Evolutionary conservation across 1,284 basidiomycete species (phyloP).

Genomic region (Trametes pubescens): DNA sequence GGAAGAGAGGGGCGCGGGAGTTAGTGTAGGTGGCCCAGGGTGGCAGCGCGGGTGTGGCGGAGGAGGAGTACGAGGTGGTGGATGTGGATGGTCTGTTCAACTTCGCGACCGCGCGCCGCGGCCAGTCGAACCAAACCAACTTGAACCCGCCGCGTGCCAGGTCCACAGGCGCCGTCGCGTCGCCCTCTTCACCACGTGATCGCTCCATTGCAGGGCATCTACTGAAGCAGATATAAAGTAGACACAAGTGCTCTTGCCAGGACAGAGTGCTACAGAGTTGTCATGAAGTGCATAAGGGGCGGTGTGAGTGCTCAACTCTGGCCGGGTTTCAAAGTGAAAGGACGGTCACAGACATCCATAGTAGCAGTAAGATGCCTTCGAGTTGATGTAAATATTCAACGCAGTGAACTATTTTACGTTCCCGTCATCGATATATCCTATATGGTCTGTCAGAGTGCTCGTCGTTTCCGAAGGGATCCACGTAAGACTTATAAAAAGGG

Average conservation of each 20-base stretch:
- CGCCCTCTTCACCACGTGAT: constrained; percentile 30
- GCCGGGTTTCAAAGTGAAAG: too few relatives aligned
- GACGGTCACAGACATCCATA: too few relatives aligned
- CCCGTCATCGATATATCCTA: background rate
- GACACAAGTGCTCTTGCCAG: too few relatives aligned
- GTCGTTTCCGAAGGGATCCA: background rate
- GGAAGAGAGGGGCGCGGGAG: constrained; percentile 10
- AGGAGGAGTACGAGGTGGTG: constrained; percentile 7
- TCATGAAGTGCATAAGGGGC: too few relatives aligned
- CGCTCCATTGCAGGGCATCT: constrained; percentile 20
- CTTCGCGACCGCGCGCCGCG: constrained; percentile 4
- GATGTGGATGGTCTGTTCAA: constrained; percentile 28
- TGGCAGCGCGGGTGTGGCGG: constrained; percentile 20
- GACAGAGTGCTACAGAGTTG: too few relatives aligned
- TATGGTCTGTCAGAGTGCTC: background rate
- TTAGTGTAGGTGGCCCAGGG: constrained; percentile 26
- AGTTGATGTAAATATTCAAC: too few relatives aligned
- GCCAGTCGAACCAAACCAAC: constrained; percentile 32
- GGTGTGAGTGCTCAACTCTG: too few relatives aligned
- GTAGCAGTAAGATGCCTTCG: too few relatives aligned
- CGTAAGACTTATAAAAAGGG: background rate
- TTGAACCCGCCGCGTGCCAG: constrained; percentile 18
- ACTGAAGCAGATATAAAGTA: too few relatives aligned
- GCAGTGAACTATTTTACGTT: too few relatives aligned
- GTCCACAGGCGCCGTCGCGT: constrained; percentile 35